Conservation (phyloP, 108 stramenopile species). For the Conticribra weissflogii region DNA sequence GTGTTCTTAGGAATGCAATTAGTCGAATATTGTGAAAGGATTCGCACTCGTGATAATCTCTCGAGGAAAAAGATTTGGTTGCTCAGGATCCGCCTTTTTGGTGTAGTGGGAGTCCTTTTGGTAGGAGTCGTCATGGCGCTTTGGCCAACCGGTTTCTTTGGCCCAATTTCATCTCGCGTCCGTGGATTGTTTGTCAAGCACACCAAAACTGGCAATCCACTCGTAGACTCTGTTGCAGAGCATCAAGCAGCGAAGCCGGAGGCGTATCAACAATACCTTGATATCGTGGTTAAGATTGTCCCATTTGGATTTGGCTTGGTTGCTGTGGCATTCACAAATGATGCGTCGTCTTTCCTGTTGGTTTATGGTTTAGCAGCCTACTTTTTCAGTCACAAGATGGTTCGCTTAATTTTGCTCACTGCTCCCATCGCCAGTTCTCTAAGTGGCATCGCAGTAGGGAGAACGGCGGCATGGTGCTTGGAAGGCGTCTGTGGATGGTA, state of each 20-base stretch:
- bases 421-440: constrained; percentile 94
- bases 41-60: constrained; percentile 56
- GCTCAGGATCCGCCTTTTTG: constrained; percentile 64
- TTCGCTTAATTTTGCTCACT: constrained; percentile 94
- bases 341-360: constrained; percentile 88
- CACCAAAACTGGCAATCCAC: constrained; percentile 92
- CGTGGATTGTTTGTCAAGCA: constrained; percentile 93
- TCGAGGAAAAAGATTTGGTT: constrained; percentile 47
- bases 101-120: constrained; percentile 25
- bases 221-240: constrained; percentile 95
- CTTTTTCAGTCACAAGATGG: constrained; percentile 98
- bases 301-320: constrained; percentile 93
- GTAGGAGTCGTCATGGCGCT: constrained; percentile 48
- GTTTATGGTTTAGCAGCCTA: constrained; percentile 93
- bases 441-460: constrained; percentile 86
- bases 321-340: constrained; percentile 62
- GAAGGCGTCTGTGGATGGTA: constrained; percentile 45
- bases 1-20: constrained; percentile 84
- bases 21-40: constrained; percentile 60
- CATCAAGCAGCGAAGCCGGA: constrained; percentile 94
- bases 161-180: constrained; percentile 85
- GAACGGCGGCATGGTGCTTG: constrained; percentile 54
- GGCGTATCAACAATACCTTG: constrained; percentile 94
- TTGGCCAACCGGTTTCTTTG: constrained; percentile 91
- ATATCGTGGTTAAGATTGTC: constrained; percentile 69